These are phyloP conservation scores for Capronia epimyces DNA, from an alignment of 2,329 filamentous ascomycete genomes.

Conservation along the genomic window DNA sequence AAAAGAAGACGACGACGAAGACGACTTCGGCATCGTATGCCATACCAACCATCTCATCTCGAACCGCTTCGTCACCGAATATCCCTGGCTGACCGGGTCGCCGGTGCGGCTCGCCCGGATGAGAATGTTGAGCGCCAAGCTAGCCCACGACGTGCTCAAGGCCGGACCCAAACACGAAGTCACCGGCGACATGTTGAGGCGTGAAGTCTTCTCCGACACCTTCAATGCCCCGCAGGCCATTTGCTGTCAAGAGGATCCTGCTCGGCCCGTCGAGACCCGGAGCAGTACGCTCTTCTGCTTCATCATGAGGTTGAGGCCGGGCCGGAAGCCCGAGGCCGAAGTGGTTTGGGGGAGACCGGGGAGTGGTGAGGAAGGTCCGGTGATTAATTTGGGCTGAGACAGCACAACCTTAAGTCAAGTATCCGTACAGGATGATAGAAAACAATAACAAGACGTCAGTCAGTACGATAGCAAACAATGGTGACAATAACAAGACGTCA, in stretches of 20 bases:
- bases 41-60: slow-evolving; percentile 45
- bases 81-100: slow-evolving; percentile 19
- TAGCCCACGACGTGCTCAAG: slow-evolving; percentile 19
- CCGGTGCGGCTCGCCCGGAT: slow-evolving; percentile 6
- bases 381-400: too few relatives aligned
- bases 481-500: too few relatives aligned
- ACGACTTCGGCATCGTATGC: slow-evolving; percentile 34
- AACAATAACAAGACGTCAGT: too few relatives aligned
- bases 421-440: too few relatives aligned
- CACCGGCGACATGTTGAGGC: slow-evolving; percentile 26
- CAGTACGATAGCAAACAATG: too few relatives aligned
- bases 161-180: slow-evolving; percentile 2
- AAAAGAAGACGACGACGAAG: too few relatives aligned
- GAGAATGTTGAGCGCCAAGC: neutral
- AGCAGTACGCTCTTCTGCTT: slow-evolving; percentile 36
- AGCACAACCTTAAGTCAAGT: too few relatives aligned
- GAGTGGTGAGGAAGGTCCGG: slow-evolving; percentile 26
- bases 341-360: slow-evolving; percentile 35
- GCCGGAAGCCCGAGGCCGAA: slow-evolving; percentile 33
- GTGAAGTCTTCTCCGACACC: slow-evolving; percentile 35
- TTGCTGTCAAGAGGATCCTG: slow-evolving; percentile 33
- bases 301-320: slow-evolving; percentile 32
- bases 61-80: neutral
- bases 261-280: slow-evolving; percentile 29
- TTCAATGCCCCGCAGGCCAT: slow-evolving; percentile 37